Percentiles rank a stretch among this genome's conserved stretches.
phyloP scores from a whole-genome alignment of 2,329 filamentous ascomycete species.

The Aspergillus sp. region DNA sequence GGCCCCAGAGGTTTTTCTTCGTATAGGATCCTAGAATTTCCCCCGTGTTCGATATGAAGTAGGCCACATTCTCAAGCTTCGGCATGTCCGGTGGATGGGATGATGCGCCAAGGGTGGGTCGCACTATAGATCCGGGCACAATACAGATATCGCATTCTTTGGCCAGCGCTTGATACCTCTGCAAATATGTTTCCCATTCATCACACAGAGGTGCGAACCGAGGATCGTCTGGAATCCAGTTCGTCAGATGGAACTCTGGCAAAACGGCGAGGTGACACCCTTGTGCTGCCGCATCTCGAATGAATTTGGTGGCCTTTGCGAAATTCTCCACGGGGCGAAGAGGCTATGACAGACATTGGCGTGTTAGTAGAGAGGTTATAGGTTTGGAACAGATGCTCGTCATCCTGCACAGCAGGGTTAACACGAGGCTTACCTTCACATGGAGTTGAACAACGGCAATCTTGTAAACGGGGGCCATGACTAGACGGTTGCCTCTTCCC shows the following conservation, averaged over 20 bases:
- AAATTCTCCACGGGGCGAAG: conserved; percentile 8
- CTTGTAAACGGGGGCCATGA: conserved; percentile 5
- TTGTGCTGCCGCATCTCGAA: conserved; percentile 45
- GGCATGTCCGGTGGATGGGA: conserved; percentile 33
- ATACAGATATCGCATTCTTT: conserved; percentile 46
- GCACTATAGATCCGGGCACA: conserved; percentile 51
- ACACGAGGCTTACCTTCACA: conserved; percentile 5
- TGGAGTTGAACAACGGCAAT: conserved; percentile 8
- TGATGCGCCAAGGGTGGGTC: conserved; percentile 25
- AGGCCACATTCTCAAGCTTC: conserved; percentile 51
- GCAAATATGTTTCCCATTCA: conserved; percentile 51
- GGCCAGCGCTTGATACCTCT: conserved; percentile 53
- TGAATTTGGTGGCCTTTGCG: conserved; percentile 37
- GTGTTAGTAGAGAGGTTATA: background rate
- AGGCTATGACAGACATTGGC: background rate
- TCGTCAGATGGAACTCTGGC: conserved; percentile 57
- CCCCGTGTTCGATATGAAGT: conserved; percentile 54
- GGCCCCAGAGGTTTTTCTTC: conserved; percentile 39
- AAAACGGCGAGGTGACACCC: conserved; percentile 57
- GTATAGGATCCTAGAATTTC: conserved; percentile 53
- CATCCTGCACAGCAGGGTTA: background rate
- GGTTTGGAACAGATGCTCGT: too few relatives aligned
- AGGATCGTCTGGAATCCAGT: conserved; percentile 50
- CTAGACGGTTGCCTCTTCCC: background rate
- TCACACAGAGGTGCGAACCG: conserved; percentile 47